Percentiles rank a stretch among this genome's conserved stretches.
These are phyloP conservation scores for Rhododendron griersonianum DNA, from an alignment of 148 eudicot genomes.

Conservation along the genomic window DNA sequence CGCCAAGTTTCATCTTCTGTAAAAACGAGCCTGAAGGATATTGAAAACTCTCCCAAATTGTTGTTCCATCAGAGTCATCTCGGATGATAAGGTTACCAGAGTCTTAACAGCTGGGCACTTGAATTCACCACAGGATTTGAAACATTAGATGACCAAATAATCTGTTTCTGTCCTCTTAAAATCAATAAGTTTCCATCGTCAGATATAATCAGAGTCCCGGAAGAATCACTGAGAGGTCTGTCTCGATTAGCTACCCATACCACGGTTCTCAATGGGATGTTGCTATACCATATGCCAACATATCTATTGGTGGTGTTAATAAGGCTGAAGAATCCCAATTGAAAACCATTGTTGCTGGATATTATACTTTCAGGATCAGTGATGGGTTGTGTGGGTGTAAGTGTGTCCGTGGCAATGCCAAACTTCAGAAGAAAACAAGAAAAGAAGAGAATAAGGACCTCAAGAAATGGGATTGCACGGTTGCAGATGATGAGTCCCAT, in stretches of 20 bases:
- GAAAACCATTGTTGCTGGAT: slow-evolving; percentile 25
- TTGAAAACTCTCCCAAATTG: slow-evolving; percentile 12
- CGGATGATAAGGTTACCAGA: slow-evolving; percentile 13
- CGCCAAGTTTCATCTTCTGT: background rate
- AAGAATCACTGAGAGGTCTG: slow-evolving; percentile 36
- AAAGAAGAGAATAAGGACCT: background rate
- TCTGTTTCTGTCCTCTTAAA: slow-evolving; percentile 19
- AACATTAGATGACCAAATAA: slow-evolving; percentile 39
- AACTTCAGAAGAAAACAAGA: background rate
- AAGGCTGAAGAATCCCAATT: slow-evolving; percentile 44
- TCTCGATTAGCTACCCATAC: slow-evolving; percentile 46
- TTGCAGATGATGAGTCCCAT: background rate
- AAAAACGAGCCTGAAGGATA: slow-evolving; percentile 7
- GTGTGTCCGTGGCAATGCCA: slow-evolving; percentile 14
- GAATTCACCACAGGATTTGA: slow-evolving; percentile 5
- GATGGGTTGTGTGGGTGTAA: slow-evolving; percentile 17
- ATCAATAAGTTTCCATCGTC: slow-evolving; percentile 36
- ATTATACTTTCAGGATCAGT: slow-evolving; percentile 25
- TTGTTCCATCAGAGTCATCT: background rate
- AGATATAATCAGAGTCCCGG: slow-evolving; percentile 25
- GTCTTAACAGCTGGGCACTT: slow-evolving; percentile 16
- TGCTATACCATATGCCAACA: slow-evolving; percentile 39
- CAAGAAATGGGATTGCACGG: background rate
- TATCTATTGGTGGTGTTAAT: slow-evolving; percentile 29
- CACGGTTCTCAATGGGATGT: slow-evolving; percentile 11